Evolutionary conservation across 2,329 filamentous ascomycete species (phyloP).

Genomic region (Alternaria brassicae): DNA sequence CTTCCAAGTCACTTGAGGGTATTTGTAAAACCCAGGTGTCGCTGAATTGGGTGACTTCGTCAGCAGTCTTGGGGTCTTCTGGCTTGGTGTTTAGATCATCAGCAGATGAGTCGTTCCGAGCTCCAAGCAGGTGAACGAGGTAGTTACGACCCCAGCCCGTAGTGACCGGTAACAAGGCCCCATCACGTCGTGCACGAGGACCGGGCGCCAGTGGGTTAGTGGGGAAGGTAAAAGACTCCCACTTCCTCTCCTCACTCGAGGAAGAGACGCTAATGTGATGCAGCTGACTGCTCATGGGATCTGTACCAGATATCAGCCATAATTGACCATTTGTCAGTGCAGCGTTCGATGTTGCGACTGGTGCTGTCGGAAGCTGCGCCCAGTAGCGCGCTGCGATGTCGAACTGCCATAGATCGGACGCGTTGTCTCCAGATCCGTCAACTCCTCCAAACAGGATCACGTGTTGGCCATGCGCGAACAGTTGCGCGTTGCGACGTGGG

Average conservation of each 20-base stretch:
- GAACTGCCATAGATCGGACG: constrained; percentile 41
- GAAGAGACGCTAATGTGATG: constrained; percentile 36
- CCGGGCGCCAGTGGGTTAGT: constrained; percentile 55
- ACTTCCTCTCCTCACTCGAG: constrained; percentile 33
- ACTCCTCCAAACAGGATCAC: constrained; percentile 41
- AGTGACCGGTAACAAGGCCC: constrained; percentile 50
- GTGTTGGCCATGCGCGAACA: constrained; percentile 30
- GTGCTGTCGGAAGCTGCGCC: constrained; percentile 36
- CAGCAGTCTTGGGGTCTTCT: constrained; percentile 16
- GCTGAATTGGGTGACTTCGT: constrained; percentile 44
- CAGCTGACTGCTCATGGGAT: constrained; percentile 40
- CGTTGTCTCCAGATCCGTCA: constrained; percentile 28
- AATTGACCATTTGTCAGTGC: constrained; percentile 48
- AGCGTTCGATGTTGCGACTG: constrained; percentile 44
- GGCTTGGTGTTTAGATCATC: not conserved
- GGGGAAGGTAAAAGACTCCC: constrained; percentile 53
- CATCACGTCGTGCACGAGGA: constrained; percentile 50
- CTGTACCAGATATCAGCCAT: constrained; percentile 50
- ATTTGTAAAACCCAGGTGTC: constrained; percentile 57
- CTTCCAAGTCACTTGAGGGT: constrained; percentile 45
- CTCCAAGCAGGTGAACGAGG: constrained; percentile 54
- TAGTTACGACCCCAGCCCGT: constrained; percentile 56
- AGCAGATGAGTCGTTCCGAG: constrained; percentile 15
- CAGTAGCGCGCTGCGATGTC: constrained; percentile 30
- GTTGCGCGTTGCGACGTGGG: constrained; percentile 26